Evolutionary conservation across 2,329 filamentous ascomycete genomes (phyloP).

Genomic region (Grosmannia penicillata): DNA sequence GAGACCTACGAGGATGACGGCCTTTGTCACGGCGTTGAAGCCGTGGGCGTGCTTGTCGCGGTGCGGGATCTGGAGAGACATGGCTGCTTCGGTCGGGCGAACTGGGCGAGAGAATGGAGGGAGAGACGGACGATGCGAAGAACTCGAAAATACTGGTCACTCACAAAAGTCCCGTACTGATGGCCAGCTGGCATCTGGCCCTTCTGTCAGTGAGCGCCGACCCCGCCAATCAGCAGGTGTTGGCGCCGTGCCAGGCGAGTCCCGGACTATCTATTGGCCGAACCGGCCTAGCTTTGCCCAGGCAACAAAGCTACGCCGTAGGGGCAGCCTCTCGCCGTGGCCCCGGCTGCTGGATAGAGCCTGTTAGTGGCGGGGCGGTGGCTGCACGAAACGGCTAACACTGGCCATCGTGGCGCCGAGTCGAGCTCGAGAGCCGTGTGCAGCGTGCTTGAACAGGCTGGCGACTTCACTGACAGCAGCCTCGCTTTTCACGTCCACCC

Average conservation of each 20-base stretch:
- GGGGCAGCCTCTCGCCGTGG: background rate
- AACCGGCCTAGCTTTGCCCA: no score
- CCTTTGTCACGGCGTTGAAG: slow-evolving; percentile 59
- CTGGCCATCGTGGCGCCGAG: background rate
- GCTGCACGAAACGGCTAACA: background rate
- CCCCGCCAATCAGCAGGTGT: background rate
- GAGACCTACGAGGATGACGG: slow-evolving; percentile 69
- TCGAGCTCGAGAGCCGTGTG: background rate
- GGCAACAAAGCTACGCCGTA: no score
- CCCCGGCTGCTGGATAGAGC: background rate
- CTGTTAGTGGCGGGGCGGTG: background rate
- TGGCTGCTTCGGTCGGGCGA: slow-evolving; percentile 15
- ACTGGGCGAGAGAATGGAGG: background rate
- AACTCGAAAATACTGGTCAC: background rate
- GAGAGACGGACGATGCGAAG: background rate
- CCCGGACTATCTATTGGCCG: background rate
- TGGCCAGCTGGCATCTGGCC: background rate
- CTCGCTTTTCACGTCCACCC: no score
- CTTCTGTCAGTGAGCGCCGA: background rate
- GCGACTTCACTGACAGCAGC: background rate
- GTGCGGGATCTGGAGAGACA: slow-evolving; percentile 44
- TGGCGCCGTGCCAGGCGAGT: background rate
- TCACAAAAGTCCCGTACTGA: background rate
- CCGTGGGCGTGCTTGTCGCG: slow-evolving; percentile 34
- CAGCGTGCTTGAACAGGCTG: background rate